Evolutionary conservation across 139 green algal species (phyloP).

Genomic region (Gonium pectorale): DNA sequence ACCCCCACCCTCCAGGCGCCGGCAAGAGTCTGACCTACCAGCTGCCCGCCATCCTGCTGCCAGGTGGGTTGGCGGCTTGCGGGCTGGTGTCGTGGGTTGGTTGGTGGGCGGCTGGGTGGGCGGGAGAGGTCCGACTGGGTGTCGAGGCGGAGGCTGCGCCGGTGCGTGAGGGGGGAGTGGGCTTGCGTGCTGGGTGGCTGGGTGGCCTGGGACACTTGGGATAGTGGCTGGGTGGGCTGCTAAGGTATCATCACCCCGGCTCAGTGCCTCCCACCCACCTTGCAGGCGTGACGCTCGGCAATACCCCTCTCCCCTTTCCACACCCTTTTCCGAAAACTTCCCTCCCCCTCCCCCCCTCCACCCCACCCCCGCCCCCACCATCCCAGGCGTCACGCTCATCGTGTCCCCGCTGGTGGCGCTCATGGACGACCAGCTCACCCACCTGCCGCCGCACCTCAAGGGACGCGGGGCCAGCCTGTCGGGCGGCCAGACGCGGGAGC

Average conservation of each 20-base stretch:
- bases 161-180: too few relatives aligned
- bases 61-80: constrained; percentile 47
- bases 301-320: background rate
- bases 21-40: constrained; percentile 96
- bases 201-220: too few relatives aligned
- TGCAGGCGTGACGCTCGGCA: too few relatives aligned
- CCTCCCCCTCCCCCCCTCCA: background rate
- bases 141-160: too few relatives aligned
- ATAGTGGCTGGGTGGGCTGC: too few relatives aligned
- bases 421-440: constrained; percentile 91
- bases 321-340: background rate
- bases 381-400: constrained; percentile 80
- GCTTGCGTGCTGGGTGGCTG: too few relatives aligned
- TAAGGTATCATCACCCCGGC: too few relatives aligned
- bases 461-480: constrained; percentile 80
- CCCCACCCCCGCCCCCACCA: background rate
- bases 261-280: too few relatives aligned
- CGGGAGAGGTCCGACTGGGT: too few relatives aligned
- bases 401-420: constrained; percentile 93
- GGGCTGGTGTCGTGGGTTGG: background rate
- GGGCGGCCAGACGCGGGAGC: constrained; percentile 61
- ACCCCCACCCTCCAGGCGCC: constrained; percentile 52
- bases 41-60: constrained; percentile 86
- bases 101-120: too few relatives aligned
- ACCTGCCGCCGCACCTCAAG: constrained; percentile 76